Evolutionary conservation across 2,329 filamentous ascomycete genomes (phyloP), one percentile per base, ranked within the genome.

Genomic region (Penicillium sp.): DNA sequence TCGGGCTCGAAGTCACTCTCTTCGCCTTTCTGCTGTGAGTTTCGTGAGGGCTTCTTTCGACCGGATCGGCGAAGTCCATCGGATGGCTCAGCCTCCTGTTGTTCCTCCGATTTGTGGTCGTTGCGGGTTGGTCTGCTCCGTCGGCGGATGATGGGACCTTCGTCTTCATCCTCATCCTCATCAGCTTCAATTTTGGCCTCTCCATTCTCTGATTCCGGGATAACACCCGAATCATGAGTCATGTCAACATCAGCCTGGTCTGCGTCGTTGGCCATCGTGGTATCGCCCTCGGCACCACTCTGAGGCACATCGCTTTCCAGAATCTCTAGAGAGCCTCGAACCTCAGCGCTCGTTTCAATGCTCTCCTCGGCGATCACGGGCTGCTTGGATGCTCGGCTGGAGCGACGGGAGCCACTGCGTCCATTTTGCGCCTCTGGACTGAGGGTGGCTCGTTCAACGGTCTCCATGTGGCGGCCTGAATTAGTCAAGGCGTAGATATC

Each of bases 1-100:
- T 77, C 78, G 5, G 83, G 83, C 60, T 85, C 82, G 56, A 86
- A 86, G 60, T 86, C 83, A 59, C 82, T 85, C 60, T 80, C 83
- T 46, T 84, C 81, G 44, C 83, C 59, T 67, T 80, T 78, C 33
- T 73, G 73, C 45, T 77, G 74, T 28, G 71, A 74, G 61, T 60
- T 75, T 63, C 64, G 71, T 50, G 64, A 67, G 33, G 67, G 69
- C 56, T 68, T 74, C 52, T 73, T 75, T 43, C 68, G 70, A 50
- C 68, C 67, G 41, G 71, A 74, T 38, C 71, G 73, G 52, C 69
- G 69, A 53, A 61, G 68, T 27, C 61, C 58, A 22, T 69, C 63
- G 35, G 67, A 66, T 5, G 18, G 16, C 35, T 20, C 35, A 18
- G 18, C 35, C 9, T 20, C 18, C 18, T 20, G 35, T 35, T 18